phyloP scores from a whole-genome alignment of 139 green algal genomes.

The Choricystis sp. region DNA sequence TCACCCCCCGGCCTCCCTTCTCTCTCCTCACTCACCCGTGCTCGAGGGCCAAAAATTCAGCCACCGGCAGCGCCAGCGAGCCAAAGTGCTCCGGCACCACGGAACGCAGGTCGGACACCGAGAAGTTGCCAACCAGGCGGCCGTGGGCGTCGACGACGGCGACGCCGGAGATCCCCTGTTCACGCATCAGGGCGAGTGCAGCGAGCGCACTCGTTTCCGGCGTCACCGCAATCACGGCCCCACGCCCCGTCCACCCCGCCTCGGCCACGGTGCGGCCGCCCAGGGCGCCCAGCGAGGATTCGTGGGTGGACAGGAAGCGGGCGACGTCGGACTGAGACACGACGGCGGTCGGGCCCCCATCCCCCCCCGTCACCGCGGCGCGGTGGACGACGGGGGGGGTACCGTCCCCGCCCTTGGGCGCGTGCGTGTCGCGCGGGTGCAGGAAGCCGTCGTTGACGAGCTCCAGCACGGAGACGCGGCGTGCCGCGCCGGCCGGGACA shows the following conservation, averaged over 20 bases:
- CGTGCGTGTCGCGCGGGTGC: background rate
- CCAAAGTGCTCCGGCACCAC: background rate
- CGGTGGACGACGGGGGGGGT: background rate
- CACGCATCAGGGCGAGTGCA: background rate
- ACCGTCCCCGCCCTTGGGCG: too few species aligned
- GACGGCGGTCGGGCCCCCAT: background rate
- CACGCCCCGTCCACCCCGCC: background rate
- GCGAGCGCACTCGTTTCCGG: background rate
- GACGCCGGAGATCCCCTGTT: background rate
- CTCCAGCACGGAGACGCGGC: background rate
- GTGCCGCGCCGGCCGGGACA: background rate
- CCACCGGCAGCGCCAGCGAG: background rate
- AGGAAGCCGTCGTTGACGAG: background rate
- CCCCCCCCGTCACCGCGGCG: background rate
- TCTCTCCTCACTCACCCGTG: too few species aligned
- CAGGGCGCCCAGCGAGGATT: background rate
- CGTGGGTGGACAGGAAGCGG: background rate
- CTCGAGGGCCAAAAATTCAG: background rate
- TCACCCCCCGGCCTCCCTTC: too few species aligned
- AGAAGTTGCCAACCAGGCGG: background rate
- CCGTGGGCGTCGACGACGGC: background rate
- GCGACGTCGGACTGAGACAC: background rate
- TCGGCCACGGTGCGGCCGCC: background rate
- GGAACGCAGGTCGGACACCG: background rate
- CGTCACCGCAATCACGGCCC: background rate